Base-by-base conservation (phyloP, 2,329 filamentous ascomycete genomes). In the Fusarium miscanthi region DNA sequence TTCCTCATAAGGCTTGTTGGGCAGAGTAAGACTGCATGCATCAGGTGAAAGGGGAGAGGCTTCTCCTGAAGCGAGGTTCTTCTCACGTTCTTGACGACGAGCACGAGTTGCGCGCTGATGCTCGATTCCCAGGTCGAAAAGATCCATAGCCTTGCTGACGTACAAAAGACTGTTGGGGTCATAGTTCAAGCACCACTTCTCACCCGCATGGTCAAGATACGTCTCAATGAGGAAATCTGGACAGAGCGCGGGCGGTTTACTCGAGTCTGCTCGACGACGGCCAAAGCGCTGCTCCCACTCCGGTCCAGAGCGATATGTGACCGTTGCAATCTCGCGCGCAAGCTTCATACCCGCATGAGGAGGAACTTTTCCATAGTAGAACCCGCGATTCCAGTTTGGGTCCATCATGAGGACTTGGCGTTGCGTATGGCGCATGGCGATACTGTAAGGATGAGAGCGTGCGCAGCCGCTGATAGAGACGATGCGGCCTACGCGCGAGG, bases 331-430 rank as follows among this genome's bases (percentile, higher is more conserved):
- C 83, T 99, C 94, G 66, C 96, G 91, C 1, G 96, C 95, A 11
- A 99, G 91, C 84, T 99, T 99, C 95, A 99, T 98, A 54, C 96
- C 96, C 1, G 93, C 91, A 79, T 99, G 96, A 2, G 96, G 96
- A 5, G 96, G 96, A 11, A 99, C 90, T 45, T 87, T 85, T 78
- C 91, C 92, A 80, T 97, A 97, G 85, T 98, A 98, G 84, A 95
- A 97, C 4, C 96, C 96, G 40, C 96, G 90, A 75, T 94, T 93
- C 96, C 96, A 99, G 78, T 97, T 94, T 5, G 95, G 94, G 78
- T 99, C 96, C 92, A 98, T 98, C 95, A 99, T 98, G 52, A 99
- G 88, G 2, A 98, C 96, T 84, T 98, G 96, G 33, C 96, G 91
- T 83, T 99, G 96, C 0, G 95, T 97, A 83, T 99, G 96, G 59